Conservation (phyloP, 1,139 yeast species). For the Candida sp. region DNA sequence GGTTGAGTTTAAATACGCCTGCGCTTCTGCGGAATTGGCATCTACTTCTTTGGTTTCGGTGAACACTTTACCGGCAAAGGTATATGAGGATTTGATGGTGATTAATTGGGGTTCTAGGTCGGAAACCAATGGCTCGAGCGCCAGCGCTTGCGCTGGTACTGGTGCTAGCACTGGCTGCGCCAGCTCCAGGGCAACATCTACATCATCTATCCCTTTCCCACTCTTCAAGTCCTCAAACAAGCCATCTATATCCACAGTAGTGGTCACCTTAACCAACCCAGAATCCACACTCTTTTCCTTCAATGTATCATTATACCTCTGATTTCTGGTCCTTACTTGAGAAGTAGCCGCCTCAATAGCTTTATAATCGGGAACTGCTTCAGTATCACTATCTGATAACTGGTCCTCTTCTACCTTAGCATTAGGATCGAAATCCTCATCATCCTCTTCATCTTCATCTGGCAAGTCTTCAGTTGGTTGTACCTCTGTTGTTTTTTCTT, state of each 20-base stretch:
- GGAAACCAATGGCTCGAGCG: slow-evolving; percentile 1
- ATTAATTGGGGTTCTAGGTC: slow-evolving; percentile 44
- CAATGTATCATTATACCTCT: slow-evolving; percentile 17
- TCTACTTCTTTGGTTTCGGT: slow-evolving; percentile 78
- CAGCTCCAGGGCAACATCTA: slow-evolving; percentile 6
- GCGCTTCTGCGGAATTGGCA: slow-evolving; percentile 79
- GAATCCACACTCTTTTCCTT: slow-evolving; percentile 8
- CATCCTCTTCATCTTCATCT: slow-evolving; percentile 58
- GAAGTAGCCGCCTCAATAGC: slow-evolving; percentile 28
- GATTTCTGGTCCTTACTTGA: slow-evolving; percentile 39
- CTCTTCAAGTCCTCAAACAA: slow-evolving; percentile 28
- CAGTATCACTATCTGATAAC: slow-evolving; percentile 21
- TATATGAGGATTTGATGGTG: slow-evolving; percentile 72
- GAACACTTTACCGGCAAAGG: slow-evolving; percentile 84
- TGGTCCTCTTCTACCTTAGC: slow-evolving; percentile 18
- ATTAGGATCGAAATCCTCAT: slow-evolving; percentile 60
- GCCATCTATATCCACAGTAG: slow-evolving; percentile 31
- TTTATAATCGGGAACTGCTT: slow-evolving; percentile 32
- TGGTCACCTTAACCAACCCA: slow-evolving; percentile 25
- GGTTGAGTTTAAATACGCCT: slow-evolving; percentile 66
- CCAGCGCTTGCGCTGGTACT: neutral
- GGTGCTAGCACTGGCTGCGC: slow-evolving; percentile 5
- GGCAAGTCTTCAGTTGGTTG: too few relatives aligned
- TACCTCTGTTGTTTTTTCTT: slow-evolving; percentile 14
- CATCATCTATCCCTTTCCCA: slow-evolving; percentile 9